A percentile compares a stretch with the other conserved stretches of the same genome.
These are phyloP conservation scores for Exophiala bonariae DNA, from an alignment of 2,329 filamentous ascomycete genomes.

Conservation along the genomic window DNA sequence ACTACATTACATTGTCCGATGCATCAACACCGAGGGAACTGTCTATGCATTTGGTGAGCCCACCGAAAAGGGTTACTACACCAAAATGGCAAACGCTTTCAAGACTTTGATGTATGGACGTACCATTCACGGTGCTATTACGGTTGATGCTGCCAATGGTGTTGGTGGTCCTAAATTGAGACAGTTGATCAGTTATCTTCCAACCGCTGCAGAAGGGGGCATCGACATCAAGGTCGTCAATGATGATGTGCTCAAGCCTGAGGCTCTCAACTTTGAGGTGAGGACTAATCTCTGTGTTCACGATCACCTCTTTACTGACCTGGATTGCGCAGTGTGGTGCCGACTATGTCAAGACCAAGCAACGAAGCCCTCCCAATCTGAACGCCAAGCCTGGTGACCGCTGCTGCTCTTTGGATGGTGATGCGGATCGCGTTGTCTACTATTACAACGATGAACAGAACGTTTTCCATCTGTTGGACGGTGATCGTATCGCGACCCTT, in stretches of 20 bases:
- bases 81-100: conserved; percentile 85
- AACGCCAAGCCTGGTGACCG: conserved; percentile 75
- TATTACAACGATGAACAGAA: conserved; percentile 84
- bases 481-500: conserved; percentile 93
- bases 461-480: conserved; percentile 89
- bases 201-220: conserved; percentile 63
- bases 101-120: conserved; percentile 76
- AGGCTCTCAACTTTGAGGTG: conserved; percentile 85
- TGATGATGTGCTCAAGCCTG: conserved; percentile 87
- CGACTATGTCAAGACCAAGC: conserved; percentile 96
- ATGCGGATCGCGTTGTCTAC: conserved; percentile 93
- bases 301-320: conserved; percentile 14
- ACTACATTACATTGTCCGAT: conserved; percentile 92
- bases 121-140: conserved; percentile 71
- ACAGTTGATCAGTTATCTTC: conserved; percentile 82
- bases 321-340: conserved; percentile 75
- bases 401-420: conserved; percentile 89
- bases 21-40: conserved; percentile 87
- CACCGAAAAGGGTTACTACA: conserved; percentile 90
- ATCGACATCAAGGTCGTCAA: conserved; percentile 87
- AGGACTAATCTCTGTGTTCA: conserved; percentile 31
- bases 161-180: conserved; percentile 89
- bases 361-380: conserved; percentile 80
- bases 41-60: conserved; percentile 84
- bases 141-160: conserved; percentile 94